Evolutionary conservation across 441 rosid species (phyloP).

Genomic region (Lepidium campestre): DNA sequence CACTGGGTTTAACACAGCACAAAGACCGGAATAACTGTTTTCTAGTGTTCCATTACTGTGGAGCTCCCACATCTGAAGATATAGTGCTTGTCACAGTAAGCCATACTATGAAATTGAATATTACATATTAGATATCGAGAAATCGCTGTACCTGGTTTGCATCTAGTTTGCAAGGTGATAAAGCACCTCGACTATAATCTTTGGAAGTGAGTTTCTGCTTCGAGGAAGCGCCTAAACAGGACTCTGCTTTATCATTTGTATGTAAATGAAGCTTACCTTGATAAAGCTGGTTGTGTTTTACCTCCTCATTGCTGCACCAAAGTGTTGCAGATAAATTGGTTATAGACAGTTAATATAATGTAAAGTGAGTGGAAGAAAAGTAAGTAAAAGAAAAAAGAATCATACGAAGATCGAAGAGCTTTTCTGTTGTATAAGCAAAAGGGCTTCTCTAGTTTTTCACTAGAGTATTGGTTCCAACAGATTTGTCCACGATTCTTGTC

Average conservation of each 20-base stretch:
- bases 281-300: constrained; percentile 28
- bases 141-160: constrained; percentile 60
- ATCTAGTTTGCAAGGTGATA: constrained; percentile 61
- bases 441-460: constrained; percentile 30
- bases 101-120: neutral
- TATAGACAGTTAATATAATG: neutral
- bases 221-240: constrained; percentile 72
- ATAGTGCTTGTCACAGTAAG: neutral
- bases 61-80: constrained; percentile 74
- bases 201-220: constrained; percentile 58
- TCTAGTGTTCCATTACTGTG: constrained; percentile 51
- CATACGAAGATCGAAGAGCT: constrained; percentile 42
- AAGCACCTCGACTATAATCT: constrained; percentile 46
- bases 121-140: neutral
- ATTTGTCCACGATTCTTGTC: constrained; percentile 47
- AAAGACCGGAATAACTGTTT: constrained; percentile 77
- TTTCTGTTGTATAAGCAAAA: constrained; percentile 70
- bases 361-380: neutral
- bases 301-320: constrained; percentile 49
- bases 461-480: constrained; percentile 59
- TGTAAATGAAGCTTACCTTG: constrained; percentile 43
- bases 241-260: constrained; percentile 45
- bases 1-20: constrained; percentile 49
- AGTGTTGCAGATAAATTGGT: neutral
- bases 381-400: neutral